These are phyloP conservation scores for Allodekkera sacchari DNA, from an alignment of 805 yeast species.

Conservation along the genomic window DNA sequence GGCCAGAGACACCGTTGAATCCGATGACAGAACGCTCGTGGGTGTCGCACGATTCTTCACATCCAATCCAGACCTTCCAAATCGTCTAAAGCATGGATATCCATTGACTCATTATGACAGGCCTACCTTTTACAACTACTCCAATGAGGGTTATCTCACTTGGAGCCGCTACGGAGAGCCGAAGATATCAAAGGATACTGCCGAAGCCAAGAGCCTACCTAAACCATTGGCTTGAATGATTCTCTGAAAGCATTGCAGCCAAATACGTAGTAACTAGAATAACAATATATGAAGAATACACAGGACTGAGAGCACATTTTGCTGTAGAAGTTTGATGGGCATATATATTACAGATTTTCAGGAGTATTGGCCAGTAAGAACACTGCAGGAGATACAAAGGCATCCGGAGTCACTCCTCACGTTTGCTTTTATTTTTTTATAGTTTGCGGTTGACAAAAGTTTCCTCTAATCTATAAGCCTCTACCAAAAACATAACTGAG, in stretches of 20 bases:
- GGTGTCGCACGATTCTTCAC: conserved; percentile 32
- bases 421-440: too few species aligned
- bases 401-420: too few species aligned
- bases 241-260: conserved; percentile 1
- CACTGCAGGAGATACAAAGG: too few species aligned
- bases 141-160: conserved; percentile 10
- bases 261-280: conserved; percentile 4
- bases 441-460: too few species aligned
- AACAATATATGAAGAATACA: too few species aligned
- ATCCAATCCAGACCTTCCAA: conserved; percentile 36
- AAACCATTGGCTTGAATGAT: conserved; percentile 6
- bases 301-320: too few species aligned
- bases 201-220: conserved; percentile 6
- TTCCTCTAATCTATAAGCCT: too few species aligned
- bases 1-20: conserved; percentile 8
- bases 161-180: conserved; percentile 7
- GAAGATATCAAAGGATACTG: conserved; percentile 4
- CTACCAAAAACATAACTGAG: too few species aligned
- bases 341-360: too few species aligned
- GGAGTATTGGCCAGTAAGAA: too few species aligned
- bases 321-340: too few species aligned
- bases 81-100: conserved; percentile 27
- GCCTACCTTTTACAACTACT: conserved; percentile 26
- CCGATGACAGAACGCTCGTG: conserved; percentile 35
- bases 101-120: conserved; percentile 32